Conservation (phyloP, 2,329 filamentous ascomycete species). For the Anthostomella pinea region DNA sequence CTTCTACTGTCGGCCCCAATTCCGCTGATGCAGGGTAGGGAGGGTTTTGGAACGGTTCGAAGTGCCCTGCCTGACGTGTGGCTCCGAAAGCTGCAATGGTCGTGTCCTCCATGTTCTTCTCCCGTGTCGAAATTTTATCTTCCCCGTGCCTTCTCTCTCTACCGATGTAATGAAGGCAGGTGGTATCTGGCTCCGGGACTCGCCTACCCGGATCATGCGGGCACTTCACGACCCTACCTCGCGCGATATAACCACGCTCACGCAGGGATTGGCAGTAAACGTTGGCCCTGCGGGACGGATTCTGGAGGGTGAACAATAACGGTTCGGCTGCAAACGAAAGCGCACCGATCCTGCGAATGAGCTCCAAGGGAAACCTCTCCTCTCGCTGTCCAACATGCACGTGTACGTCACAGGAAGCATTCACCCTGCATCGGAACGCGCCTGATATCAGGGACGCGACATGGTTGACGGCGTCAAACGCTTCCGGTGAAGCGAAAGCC, state of each 20-base stretch:
- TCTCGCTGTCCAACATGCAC: slow-evolving; percentile 21
- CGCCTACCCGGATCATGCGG: background rate
- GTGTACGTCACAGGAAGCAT: slow-evolving; percentile 17
- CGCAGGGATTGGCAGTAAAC: slow-evolving; percentile 8
- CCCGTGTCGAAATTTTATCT: slow-evolving; percentile 6
- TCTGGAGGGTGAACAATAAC: slow-evolving; percentile 14
- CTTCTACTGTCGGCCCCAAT: background rate
- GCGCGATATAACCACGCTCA: slow-evolving; percentile 6
- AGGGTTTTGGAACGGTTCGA: slow-evolving; percentile 13
- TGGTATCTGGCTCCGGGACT: background rate
- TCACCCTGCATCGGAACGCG: slow-evolving; percentile 11
- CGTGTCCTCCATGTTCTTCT: background rate
- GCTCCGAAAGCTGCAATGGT: slow-evolving; percentile 9
- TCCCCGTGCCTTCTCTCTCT: slow-evolving; percentile 13
- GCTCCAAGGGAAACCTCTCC: slow-evolving; percentile 12
- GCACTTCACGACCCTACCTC: background rate
- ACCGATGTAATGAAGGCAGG: slow-evolving; percentile 10
- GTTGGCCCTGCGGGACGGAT: slow-evolving; percentile 9
- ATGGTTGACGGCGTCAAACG: slow-evolving; percentile 11
- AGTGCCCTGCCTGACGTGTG: slow-evolving; percentile 14
- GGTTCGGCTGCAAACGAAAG: slow-evolving; percentile 19
- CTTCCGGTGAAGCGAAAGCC: slow-evolving; percentile 4
- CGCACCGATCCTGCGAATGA: slow-evolving; percentile 12
- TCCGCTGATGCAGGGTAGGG: background rate
- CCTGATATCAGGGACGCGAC: slow-evolving; percentile 8